phyloP scores from a whole-genome alignment of 2,329 filamentous ascomycete species.

The Coniochaeta sp. region DNA sequence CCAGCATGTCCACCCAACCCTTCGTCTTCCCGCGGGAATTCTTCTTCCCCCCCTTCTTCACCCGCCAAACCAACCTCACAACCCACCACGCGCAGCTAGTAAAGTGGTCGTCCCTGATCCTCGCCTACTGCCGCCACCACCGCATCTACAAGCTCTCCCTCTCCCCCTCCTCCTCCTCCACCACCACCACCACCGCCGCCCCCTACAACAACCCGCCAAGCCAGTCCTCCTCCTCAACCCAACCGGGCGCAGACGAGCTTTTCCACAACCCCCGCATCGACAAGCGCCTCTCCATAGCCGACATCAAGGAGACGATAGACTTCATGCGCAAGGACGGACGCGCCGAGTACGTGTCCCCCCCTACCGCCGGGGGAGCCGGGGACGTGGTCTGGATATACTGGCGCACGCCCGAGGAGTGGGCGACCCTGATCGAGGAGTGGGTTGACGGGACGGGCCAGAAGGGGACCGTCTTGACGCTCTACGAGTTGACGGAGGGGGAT shows the following conservation, averaged over 20 bases:
- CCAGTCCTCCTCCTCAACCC: constrained; percentile 11
- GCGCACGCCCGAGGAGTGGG: constrained; percentile 88
- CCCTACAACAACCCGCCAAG: no score
- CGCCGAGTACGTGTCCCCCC: constrained; percentile 54
- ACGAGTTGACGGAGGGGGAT: constrained; percentile 87
- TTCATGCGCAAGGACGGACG: constrained; percentile 51
- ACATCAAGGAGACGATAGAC: constrained; percentile 50
- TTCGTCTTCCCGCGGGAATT: constrained; percentile 59
- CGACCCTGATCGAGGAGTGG: constrained; percentile 67
- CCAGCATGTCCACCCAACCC: constrained; percentile 8
- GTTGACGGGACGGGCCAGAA: constrained; percentile 85
- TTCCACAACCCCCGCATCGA: constrained; percentile 51
- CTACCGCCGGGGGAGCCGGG: constrained; percentile 36
- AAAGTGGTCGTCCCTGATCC: constrained; percentile 83
- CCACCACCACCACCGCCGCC: constrained; percentile 11
- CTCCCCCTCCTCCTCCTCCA: constrained; percentile 34
- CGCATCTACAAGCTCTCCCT: constrained; percentile 70
- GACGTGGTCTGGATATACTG: constrained; percentile 72
- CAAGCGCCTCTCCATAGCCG: constrained; percentile 39
- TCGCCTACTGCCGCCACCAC: constrained; percentile 73
- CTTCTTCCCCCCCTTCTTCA: constrained; percentile 81
- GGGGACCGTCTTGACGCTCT: constrained; percentile 82
- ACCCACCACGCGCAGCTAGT: constrained; percentile 69
- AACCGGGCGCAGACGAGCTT: constrained; percentile 27
- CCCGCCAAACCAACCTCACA: constrained; percentile 64